These are phyloP conservation scores for Mucor ambiguus DNA, from an alignment of 371 early-diverging fungal genomes.

Conservation along the genomic window DNA sequence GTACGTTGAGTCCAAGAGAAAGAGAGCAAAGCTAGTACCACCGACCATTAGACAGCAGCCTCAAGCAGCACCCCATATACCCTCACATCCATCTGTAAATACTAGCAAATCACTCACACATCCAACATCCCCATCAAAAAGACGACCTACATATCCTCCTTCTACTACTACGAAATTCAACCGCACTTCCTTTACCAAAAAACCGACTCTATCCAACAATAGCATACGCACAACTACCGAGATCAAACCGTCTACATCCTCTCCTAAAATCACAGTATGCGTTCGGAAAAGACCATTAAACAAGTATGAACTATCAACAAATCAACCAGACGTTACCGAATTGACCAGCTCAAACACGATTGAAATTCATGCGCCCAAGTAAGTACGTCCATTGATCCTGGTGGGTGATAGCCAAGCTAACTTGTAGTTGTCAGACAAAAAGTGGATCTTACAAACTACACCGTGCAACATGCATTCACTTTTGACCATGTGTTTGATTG, in stretches of 20 bases:
- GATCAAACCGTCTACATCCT: neutral
- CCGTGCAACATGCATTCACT: constrained; percentile 91
- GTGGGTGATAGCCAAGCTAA: neutral
- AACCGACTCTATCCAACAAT: neutral
- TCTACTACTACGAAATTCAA: neutral
- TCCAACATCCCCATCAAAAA: neutral
- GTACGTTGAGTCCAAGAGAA: neutral
- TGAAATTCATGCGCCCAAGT: constrained; percentile 79
- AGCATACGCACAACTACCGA: neutral
- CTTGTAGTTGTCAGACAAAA: constrained; percentile 58
- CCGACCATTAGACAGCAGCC: neutral
- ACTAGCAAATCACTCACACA: neutral
- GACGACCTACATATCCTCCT: neutral
- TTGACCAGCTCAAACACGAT: constrained; percentile 69
- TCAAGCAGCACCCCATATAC: neutral
- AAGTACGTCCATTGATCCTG: neutral
- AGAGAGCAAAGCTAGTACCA: neutral
- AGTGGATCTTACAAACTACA: constrained; percentile 93
- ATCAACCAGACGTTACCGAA: constrained; percentile 81
- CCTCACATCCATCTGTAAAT: neutral
- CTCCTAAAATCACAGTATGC: constrained; percentile 85
- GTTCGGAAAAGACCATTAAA: constrained; percentile 95
- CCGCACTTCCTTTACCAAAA: neutral
- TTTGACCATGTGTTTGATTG: constrained; percentile 98
- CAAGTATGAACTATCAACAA: constrained; percentile 70